These are phyloP conservation scores for Colletotrichum coccodes DNA, from an alignment of 2,329 filamentous ascomycete genomes.

Conservation along the genomic window DNA sequence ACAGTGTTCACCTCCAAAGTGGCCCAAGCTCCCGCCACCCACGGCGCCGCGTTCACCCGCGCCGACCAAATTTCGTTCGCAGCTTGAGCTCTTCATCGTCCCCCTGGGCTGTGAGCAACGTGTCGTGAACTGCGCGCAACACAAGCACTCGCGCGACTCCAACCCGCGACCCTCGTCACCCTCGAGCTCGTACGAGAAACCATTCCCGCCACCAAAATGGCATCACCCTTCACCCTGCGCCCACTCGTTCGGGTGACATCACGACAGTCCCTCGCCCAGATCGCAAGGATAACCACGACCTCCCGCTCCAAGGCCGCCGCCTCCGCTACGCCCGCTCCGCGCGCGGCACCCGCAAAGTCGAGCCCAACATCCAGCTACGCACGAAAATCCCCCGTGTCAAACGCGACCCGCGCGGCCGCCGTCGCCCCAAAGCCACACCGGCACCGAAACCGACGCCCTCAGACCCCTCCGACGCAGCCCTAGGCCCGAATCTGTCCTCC, in stretches of 20 bases:
- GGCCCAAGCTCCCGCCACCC: constrained; percentile 25
- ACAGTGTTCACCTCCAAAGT: constrained; percentile 1
- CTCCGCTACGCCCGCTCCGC: background rate
- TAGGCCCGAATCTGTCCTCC: constrained; percentile 1
- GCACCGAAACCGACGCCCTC: background rate
- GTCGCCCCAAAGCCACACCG: background rate
- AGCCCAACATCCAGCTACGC: background rate
- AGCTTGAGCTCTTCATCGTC: constrained; percentile 4
- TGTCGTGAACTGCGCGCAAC: background rate
- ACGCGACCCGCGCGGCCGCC: background rate
- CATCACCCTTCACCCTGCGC: constrained; percentile 25
- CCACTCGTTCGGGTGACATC: constrained; percentile 22
- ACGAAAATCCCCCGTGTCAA: background rate
- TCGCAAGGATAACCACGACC: constrained; percentile 3
- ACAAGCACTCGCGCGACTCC: background rate
- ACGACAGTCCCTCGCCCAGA: background rate
- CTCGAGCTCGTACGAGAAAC: too few species aligned
- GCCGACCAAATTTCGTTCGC: constrained; percentile 23
- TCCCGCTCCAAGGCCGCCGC: background rate
- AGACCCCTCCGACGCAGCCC: constrained; percentile 1
- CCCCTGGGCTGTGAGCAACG: background rate
- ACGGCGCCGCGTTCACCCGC: constrained; percentile 23
- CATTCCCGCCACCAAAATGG: constrained; percentile 14
- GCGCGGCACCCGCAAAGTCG: background rate
- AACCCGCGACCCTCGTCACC: background rate